Evolutionary conservation across 306 rosid species (phyloP), one percentile per base, ranked within the genome.

Genomic region (Lathyrus aphaca): DNA sequence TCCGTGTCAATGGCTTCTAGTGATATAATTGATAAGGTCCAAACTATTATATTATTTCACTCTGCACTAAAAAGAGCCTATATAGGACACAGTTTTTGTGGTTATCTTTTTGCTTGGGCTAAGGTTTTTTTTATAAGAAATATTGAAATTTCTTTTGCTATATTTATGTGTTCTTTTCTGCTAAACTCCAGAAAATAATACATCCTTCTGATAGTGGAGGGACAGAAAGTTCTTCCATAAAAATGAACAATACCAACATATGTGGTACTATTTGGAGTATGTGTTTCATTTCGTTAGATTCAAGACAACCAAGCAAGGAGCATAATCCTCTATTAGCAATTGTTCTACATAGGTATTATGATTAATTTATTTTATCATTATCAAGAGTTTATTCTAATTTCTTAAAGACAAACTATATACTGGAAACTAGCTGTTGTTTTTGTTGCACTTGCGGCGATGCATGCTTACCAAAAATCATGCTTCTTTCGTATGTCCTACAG

Each of bases 181-280:
- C 10, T 46, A 6, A 46, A 46, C 10, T 6, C 21, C 53, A 46
- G 21, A 46, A 46, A 46, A 46, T 46, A 15, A 15, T 46, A 15
- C 4, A 15, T 6, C 49, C 49, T 13, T 44, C 2, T 44, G 17
- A 44, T 44, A 13, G 17, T 44, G 16, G 8, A 13, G 8, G 6
- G 49, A 44, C 49, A 12, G 49, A 14, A 44, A 5, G 17, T 14
- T 4, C 49, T 44, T 44, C 49, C 49, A 13, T 14, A 44, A 14
- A 44, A 15, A 44, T 44, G 49, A 5, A 44, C 3, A 5, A 17
- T 5, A 79, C 74, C 75, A 77, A 53, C 64, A 81, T 87, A 60
- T 21, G 68, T 16, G 95, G 95, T 78, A 86, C 92, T 42, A 86
- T 92, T 75, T 89, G 97, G 98, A 83, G 95, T 78, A 87, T 87